Percentiles rank a stretch among this genome's conserved stretches.
phyloP scores from a whole-genome alignment of 2,329 filamentous ascomycete species.

The Microdochium bolleyi region DNA sequence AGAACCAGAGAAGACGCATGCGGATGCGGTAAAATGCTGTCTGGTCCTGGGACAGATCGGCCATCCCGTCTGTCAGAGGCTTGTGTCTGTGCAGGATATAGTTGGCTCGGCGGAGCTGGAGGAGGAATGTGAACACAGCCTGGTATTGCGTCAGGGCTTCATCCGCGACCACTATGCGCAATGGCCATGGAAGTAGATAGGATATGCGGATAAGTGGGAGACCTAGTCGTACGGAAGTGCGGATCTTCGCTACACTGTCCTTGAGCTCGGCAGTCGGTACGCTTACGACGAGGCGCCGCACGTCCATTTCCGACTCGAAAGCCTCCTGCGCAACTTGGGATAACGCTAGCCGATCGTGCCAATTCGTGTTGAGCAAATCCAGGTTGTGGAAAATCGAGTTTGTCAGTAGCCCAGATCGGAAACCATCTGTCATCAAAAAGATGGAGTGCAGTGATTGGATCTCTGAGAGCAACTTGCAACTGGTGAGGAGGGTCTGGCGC shows the following conservation, averaged over 20 bases:
- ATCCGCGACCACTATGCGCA: constrained; percentile 65
- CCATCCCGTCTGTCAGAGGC: constrained; percentile 30
- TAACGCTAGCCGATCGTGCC: constrained; percentile 76
- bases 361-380: constrained; percentile 49
- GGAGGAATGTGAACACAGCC: constrained; percentile 62
- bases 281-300: constrained; percentile 54
- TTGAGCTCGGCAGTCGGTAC: constrained; percentile 32
- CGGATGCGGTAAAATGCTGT: constrained; percentile 53
- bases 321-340: constrained; percentile 71
- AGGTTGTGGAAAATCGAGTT: constrained; percentile 67
- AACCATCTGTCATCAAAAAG: constrained; percentile 72
- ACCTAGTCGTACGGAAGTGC: constrained; percentile 50
- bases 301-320: constrained; percentile 51
- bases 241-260: constrained; percentile 34
- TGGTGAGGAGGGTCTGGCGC: constrained; percentile 56
- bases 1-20: constrained; percentile 69
- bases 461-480: constrained; percentile 58
- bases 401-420: constrained; percentile 57
- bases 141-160: constrained; percentile 61
- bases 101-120: constrained; percentile 68
- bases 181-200: constrained; percentile 60
- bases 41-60: constrained; percentile 30
- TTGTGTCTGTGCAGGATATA: constrained; percentile 54
- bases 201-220: constrained; percentile 57
- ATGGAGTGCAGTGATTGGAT: constrained; percentile 62